phyloP scores from a whole-genome alignment of 202 grass and related monocot species.

The Eragrostis tef region DNA sequence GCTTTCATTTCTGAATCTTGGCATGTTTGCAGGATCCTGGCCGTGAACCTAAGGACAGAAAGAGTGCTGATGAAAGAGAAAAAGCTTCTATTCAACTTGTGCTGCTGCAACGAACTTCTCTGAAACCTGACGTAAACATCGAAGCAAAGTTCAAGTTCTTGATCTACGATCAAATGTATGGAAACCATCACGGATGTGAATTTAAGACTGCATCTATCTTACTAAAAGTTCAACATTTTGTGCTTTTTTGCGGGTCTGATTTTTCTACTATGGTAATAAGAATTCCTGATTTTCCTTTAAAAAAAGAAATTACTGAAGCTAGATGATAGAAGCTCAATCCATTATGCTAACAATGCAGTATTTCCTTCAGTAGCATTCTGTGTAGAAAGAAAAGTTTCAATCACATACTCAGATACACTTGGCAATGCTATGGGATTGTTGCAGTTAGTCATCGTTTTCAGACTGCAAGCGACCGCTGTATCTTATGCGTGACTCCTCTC shows the following conservation, averaged over 20 bases:
- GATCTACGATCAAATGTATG: slow-evolving; percentile 2
- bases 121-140: not conserved
- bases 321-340: too few species aligned
- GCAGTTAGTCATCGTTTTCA: slow-evolving; percentile 41
- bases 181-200: not conserved
- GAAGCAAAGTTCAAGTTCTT: slow-evolving; percentile 29
- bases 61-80: not conserved
- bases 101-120: slow-evolving; percentile 15
- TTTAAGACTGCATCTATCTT: not conserved
- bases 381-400: not conserved
- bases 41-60: slow-evolving; percentile 28
- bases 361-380: too few species aligned
- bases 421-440: not conserved
- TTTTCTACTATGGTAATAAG: too few species aligned
- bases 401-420: too few species aligned
- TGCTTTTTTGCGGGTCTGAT: too few species aligned
- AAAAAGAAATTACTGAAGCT: too few species aligned
- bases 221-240: too few species aligned
- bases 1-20: not conserved
- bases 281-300: too few species aligned
- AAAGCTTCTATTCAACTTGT: not conserved
- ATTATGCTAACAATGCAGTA: too few species aligned
- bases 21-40: slow-evolving; percentile 22
- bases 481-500: slow-evolving; percentile 31
- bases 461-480: not conserved